Percentiles rank a stretch among this genome's conserved stretches.
phyloP scores from a whole-genome alignment of 805 yeast genomes.

The Kregervanrija pseudodelftensis region DNA sequence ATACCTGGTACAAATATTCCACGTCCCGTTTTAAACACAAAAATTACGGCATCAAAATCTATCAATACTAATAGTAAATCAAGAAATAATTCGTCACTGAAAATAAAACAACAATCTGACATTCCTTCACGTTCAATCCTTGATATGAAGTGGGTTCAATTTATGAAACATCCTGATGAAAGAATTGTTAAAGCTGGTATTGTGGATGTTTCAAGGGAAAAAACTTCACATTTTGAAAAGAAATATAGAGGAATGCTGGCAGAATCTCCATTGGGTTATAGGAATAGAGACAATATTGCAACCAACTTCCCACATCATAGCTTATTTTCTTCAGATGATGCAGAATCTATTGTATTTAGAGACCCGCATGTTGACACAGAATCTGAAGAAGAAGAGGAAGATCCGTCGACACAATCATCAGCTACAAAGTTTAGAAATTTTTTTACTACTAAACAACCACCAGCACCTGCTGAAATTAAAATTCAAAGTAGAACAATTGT shows the following conservation, averaged over 20 bases:
- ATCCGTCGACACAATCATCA: conserved; percentile 9
- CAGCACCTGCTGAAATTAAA: conserved; percentile 15
- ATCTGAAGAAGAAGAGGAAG: conserved; percentile 13
- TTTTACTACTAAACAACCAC: conserved; percentile 15
- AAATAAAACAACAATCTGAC: conserved; percentile 14
- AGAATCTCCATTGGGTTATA: conserved; percentile 52
- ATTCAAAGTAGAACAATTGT: conserved; percentile 43
- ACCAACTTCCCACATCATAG: conserved; percentile 3
- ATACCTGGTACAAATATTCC: conserved; percentile 57
- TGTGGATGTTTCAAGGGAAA: conserved; percentile 36
- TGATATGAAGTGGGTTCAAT: conserved; percentile 55
- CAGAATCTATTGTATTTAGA: conserved; percentile 23
- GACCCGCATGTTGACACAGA: conserved; percentile 16
- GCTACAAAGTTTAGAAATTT: conserved; percentile 23
- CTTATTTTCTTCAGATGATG: conserved; percentile 13
- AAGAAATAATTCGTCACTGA: conserved; percentile 7
- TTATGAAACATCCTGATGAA: conserved; percentile 49
- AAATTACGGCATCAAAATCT: conserved; percentile 13
- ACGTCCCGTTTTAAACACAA: conserved; percentile 40
- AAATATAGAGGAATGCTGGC: conserved; percentile 49
- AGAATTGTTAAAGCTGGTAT: conserved; percentile 53
- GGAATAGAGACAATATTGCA: conserved; percentile 28
- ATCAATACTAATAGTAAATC: conserved; percentile 8
- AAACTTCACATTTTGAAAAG: conserved; percentile 47
- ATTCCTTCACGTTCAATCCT: conserved; percentile 42